Base-by-base conservation (phyloP, 306 rosid genomes). In the Inga laurina region DNA sequence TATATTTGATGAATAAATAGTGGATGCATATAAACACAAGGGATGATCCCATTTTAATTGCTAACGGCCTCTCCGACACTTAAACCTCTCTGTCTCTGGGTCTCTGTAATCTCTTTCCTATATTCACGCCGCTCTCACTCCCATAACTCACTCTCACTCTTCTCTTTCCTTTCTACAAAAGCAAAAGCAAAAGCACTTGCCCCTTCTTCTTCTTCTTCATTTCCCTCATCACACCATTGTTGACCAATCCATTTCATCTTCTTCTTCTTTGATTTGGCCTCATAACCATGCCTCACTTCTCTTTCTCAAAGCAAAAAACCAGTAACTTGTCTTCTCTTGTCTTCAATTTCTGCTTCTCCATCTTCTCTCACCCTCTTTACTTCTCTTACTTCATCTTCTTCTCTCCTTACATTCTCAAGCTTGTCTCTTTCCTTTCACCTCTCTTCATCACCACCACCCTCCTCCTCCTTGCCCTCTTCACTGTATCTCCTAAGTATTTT, bases 361-460 rank as follows among this genome's bases (percentile, higher is more conserved):
- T 89, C 46, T 64, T 89, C 59, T 96, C 98, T 19, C 97, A 96
- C 87, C 99, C 99, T 79, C 86, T 96, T 4, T 96, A 96, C 91
- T 87, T 92, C 43, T 96, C 89, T 19, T 96, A 96, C 90, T 87
- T 96, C 84, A 72, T 96, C 75, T 93, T 96, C 88, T 96, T 96
- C 85, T 92, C 92, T 44, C 98, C 98, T 0, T 92, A 94, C 79
- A 78, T 96, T 70, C 71, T 92, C 88, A 96, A 77, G 88, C 82
- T 96, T 21, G 65, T 96, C 35, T 93, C 95, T 79, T 96, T 93
- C 77, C 95, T 96, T 68, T 93, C 93, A 45, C 99, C 99, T 85
- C 91, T 96, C 81, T 88, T 92, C 84, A 82, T 92, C 82, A 89
- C 97, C 80, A 92, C 97, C 5, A 45, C 90, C 41, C 93, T 96